phyloP scores from a whole-genome alignment of 2,329 filamentous ascomycete species.

The Curvularia sp. region DNA sequence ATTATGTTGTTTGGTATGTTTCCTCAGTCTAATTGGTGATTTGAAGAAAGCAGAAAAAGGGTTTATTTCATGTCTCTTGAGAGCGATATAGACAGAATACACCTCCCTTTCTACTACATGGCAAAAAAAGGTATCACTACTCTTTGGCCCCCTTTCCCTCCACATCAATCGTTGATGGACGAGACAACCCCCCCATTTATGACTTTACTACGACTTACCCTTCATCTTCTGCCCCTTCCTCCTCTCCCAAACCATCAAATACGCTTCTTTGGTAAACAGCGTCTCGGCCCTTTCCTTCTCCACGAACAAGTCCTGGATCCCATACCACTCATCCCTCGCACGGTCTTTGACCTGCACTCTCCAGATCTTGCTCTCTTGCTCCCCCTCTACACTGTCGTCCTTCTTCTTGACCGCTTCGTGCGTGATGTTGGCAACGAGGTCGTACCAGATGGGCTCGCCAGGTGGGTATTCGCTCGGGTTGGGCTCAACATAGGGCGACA shows the following conservation, averaged over 20 bases:
- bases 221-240: slow-evolving; percentile 58
- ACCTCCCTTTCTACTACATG: not conserved
- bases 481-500: slow-evolving; percentile 90
- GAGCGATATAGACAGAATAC: not conserved
- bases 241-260: slow-evolving; percentile 95
- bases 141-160: not conserved
- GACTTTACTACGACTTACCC: slow-evolving; percentile 1
- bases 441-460: slow-evolving; percentile 89
- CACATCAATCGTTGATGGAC: not conserved
- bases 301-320: slow-evolving; percentile 92
- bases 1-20: not conserved
- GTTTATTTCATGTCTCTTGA: not conserved
- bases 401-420: slow-evolving; percentile 80
- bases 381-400: slow-evolving; percentile 85
- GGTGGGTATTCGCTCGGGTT: slow-evolving; percentile 74
- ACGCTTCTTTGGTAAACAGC: slow-evolving; percentile 90
- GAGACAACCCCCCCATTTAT: not conserved
- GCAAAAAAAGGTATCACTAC: not conserved
- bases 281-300: slow-evolving; percentile 88
- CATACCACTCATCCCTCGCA: slow-evolving; percentile 84
- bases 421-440: slow-evolving; percentile 93
- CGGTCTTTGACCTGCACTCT: slow-evolving; percentile 88
- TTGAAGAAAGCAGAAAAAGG: not conserved
- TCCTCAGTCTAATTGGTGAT: not conserved
- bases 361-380: slow-evolving; percentile 92